Evolutionary conservation across 2,329 filamentous ascomycete genomes (phyloP).

Genomic region (Trematosphaeria pertusa): DNA sequence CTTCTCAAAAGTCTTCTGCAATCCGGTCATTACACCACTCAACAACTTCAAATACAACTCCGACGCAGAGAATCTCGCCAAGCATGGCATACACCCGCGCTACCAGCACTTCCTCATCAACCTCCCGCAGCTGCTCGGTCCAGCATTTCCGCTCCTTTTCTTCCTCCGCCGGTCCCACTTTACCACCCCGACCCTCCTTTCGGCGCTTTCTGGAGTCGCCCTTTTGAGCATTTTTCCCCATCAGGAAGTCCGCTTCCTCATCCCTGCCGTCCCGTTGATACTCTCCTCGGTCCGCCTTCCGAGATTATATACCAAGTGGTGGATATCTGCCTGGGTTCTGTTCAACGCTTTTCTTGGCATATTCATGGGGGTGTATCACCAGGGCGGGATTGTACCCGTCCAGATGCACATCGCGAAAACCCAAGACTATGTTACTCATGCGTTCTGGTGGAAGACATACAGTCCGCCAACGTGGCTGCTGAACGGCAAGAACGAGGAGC

Average conservation of each 20-base stretch:
- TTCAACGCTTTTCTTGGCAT: constrained; percentile 74
- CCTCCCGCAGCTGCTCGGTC: constrained; percentile 60
- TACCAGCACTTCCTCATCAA: constrained; percentile 61
- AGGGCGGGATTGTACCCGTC: constrained; percentile 77
- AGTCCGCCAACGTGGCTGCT: constrained; percentile 82
- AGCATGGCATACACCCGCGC: constrained; percentile 61
- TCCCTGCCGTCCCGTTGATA: constrained; percentile 78
- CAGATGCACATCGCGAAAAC: constrained; percentile 78
- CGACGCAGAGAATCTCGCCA: constrained; percentile 56
- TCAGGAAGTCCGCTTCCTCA: constrained; percentile 79
- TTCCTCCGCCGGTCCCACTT: constrained; percentile 57
- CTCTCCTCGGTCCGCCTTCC: constrained; percentile 76
- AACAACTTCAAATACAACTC: constrained; percentile 63
- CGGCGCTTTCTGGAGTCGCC: constrained; percentile 74
- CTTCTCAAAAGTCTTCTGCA: constrained; percentile 67
- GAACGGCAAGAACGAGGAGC: constrained; percentile 74
- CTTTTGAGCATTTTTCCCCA: constrained; percentile 78
- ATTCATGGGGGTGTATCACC: constrained; percentile 82
- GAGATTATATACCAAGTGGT: constrained; percentile 55
- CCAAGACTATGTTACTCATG: constrained; percentile 68
- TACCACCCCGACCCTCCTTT: constrained; percentile 69
- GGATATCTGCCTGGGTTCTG: constrained; percentile 68
- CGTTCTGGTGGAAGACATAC: constrained; percentile 87
- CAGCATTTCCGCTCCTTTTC: constrained; percentile 56
- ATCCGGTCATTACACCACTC: constrained; percentile 59